Percentiles rank a stretch among this genome's conserved stretches.
Conservation (phyloP, 768 basidiomycete genomes). For the Mycena haematopus region DNA sequence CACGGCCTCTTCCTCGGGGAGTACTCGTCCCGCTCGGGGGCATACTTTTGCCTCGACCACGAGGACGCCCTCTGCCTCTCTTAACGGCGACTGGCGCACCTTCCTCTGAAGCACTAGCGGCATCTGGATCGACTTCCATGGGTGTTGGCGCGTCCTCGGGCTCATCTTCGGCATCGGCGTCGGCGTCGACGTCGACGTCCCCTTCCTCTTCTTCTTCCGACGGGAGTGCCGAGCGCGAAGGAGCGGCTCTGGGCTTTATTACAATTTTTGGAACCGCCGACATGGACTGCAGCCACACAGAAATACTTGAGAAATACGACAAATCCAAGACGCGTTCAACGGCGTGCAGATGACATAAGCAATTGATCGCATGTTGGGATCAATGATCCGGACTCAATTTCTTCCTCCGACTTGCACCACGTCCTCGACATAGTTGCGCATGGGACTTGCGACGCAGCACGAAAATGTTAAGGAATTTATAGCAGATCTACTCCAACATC, state of each 20-base stretch:
- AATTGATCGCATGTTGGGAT: no score
- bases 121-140: slow-evolving; percentile 32
- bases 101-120: slow-evolving; percentile 33
- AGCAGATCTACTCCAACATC: slow-evolving; percentile 39
- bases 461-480: slow-evolving; percentile 45
- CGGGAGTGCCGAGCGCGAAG: slow-evolving; percentile 29
- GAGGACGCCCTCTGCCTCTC: slow-evolving; percentile 45
- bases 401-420: background rate
- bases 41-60: slow-evolving; percentile 42
- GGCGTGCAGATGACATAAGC: background rate
- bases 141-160: slow-evolving; percentile 41
- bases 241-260: slow-evolving; percentile 49
- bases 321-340: background rate
- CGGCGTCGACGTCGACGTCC: slow-evolving; percentile 44
- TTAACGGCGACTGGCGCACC: slow-evolving; percentile 28
- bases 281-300: background rate
- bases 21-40: slow-evolving; percentile 30
- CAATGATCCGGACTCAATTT: background rate
- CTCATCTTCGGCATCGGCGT: slow-evolving; percentile 42
- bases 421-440: background rate
- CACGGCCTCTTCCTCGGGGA: slow-evolving; percentile 37
- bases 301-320: no score
- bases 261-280: slow-evolving; percentile 53
- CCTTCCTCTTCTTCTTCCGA: slow-evolving; percentile 41
- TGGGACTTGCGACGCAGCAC: slow-evolving; percentile 6